A percentile compares a stretch with the other conserved stretches of the same genome.
Conservation (phyloP, 768 basidiomycete species). For the Mrakia blollopis region DNA sequence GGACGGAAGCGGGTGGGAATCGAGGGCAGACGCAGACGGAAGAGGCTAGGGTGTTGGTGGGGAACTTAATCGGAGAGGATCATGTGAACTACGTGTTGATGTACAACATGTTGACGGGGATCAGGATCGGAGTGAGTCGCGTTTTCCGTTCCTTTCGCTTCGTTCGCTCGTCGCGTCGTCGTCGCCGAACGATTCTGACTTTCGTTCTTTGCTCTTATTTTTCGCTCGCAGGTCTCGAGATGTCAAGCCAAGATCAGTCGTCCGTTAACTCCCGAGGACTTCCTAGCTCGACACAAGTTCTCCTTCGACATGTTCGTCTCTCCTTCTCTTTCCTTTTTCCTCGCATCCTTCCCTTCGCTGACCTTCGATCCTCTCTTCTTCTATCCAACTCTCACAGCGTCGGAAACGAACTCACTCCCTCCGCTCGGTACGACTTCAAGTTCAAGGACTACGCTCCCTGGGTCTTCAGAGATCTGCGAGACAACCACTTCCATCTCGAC, state of each 20-base stretch:
- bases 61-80: slow-evolving; percentile 95
- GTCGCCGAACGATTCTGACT: neutral
- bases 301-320: slow-evolving; percentile 81
- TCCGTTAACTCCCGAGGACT: slow-evolving; percentile 78
- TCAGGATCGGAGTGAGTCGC: slow-evolving; percentile 77
- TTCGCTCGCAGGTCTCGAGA: slow-evolving; percentile 69
- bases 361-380: neutral
- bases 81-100: slow-evolving; percentile 98
- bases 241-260: slow-evolving; percentile 94
- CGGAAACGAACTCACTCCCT: slow-evolving; percentile 96
- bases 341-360: slow-evolving; percentile 41
- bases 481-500: slow-evolving; percentile 89
- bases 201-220: slow-evolving; percentile 1
- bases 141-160: neutral
- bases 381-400: slow-evolving; percentile 53
- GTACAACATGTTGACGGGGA: slow-evolving; percentile 99
- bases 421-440: slow-evolving; percentile 93
- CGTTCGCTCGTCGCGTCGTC: neutral
- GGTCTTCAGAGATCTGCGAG: slow-evolving; percentile 92
- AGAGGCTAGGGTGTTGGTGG: slow-evolving; percentile 66
- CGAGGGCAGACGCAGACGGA: slow-evolving; percentile 41
- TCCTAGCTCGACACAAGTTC: slow-evolving; percentile 81
- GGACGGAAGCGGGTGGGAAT: slow-evolving; percentile 50
- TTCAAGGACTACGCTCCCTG: slow-evolving; percentile 99
- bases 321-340: no score